Evolutionary conservation across 1,139 yeast genomes (phyloP).

Genomic region (Hyphopichia wangnamkhiaoensis): DNA sequence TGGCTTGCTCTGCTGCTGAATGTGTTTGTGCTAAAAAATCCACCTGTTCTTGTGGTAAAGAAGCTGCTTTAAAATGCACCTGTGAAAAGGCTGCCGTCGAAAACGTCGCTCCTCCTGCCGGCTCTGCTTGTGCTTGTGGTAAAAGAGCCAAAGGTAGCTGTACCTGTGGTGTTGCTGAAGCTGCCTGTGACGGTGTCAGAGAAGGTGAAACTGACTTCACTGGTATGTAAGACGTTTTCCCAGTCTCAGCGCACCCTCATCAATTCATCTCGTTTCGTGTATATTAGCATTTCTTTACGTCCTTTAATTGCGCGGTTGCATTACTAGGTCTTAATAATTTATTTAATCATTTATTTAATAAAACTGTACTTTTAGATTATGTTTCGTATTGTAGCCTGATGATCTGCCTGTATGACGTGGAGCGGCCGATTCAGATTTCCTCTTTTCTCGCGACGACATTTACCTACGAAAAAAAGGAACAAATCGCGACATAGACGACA

Average conservation of each 20-base stretch:
- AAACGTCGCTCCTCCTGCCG: constrained; percentile 38
- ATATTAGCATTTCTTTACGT: neutral
- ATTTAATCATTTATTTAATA: too few species aligned
- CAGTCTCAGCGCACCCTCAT: too few species aligned
- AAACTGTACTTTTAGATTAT: too few species aligned
- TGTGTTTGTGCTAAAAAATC: constrained; percentile 52
- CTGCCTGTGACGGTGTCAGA: constrained; percentile 42
- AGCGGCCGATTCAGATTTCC: too few species aligned
- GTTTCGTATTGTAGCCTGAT: too few species aligned
- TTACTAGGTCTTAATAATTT: too few species aligned
- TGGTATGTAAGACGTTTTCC: constrained; percentile 3
- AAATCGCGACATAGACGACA: too few species aligned
- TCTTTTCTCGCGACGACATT: too few species aligned
- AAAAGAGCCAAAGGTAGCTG: constrained; percentile 42
- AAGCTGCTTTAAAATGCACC: constrained; percentile 47
- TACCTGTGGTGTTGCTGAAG: constrained; percentile 41
- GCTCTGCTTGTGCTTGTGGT: constrained; percentile 49
- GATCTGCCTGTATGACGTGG: too few species aligned
- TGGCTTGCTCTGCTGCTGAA: constrained; percentile 46
- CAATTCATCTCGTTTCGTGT: neutral
- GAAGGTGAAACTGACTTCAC: constrained; percentile 52
- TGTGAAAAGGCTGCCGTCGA: constrained; percentile 45
- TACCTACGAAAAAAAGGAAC: too few species aligned
- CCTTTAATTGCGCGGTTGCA: too few species aligned
- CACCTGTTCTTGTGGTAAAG: constrained; percentile 52